A percentile compares a stretch with the other conserved stretches of the same genome.
Conservation (phyloP, 805 yeast species). For the Maudiozyma saulgeensis region DNA sequence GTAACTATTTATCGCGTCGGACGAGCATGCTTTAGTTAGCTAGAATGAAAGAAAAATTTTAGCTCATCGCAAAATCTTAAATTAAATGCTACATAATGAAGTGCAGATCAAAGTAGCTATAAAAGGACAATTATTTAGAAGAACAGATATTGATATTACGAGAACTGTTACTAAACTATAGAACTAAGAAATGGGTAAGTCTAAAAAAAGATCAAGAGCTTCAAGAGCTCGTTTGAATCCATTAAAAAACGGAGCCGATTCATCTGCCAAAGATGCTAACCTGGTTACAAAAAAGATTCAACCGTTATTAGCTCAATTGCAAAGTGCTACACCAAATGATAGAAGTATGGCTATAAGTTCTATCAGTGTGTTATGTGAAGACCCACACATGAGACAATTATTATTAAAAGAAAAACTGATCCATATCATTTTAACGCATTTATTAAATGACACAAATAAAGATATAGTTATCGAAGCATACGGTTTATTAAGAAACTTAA, state of each 20-base stretch:
- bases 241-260: slow-evolving; percentile 21
- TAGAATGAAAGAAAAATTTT: slow-evolving; percentile 3
- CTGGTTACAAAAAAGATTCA: slow-evolving; percentile 47
- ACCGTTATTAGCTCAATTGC: slow-evolving; percentile 59
- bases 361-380: slow-evolving; percentile 62
- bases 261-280: slow-evolving; percentile 36
- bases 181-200: slow-evolving; percentile 52
- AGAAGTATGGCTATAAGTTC: slow-evolving; percentile 69
- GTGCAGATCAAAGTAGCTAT: too few species aligned
- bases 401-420: slow-evolving; percentile 66
- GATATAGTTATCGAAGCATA: slow-evolving; percentile 74
- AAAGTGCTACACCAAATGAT: slow-evolving; percentile 58
- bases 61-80: slow-evolving; percentile 11
- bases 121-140: not conserved
- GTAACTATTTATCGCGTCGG: not conserved
- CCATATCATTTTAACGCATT: slow-evolving; percentile 50
- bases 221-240: slow-evolving; percentile 34
- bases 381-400: slow-evolving; percentile 48
- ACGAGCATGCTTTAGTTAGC: not conserved
- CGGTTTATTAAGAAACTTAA: slow-evolving; percentile 72
- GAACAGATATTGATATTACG: not conserved
- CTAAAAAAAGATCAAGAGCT: slow-evolving; percentile 55
- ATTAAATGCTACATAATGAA: slow-evolving; percentile 1
- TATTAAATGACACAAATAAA: slow-evolving; percentile 55
- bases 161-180: not conserved